Conservation (phyloP, 345 rosid genomes). For the Turritis glabra region DNA sequence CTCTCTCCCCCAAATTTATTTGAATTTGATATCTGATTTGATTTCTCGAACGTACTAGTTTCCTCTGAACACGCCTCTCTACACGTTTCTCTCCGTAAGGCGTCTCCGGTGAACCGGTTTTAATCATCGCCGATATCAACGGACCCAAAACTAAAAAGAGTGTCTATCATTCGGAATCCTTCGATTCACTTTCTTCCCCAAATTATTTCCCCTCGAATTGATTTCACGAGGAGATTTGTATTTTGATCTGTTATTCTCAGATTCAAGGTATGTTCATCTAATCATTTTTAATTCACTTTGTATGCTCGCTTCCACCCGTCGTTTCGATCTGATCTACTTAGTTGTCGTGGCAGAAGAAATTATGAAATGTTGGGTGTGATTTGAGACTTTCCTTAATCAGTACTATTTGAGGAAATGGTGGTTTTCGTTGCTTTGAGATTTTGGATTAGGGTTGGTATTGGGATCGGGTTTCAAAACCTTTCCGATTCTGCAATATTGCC, state of each 20-base stretch:
- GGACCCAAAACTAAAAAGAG: neutral
- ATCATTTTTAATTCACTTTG: neutral
- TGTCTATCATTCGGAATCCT: neutral
- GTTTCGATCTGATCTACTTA: neutral
- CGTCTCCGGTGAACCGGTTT: constrained; percentile 21
- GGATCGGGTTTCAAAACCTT: neutral
- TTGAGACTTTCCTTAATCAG: constrained; percentile 18
- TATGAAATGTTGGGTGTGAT: constrained; percentile 10
- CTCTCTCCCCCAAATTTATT: neutral
- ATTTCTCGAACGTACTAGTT: constrained; percentile 8
- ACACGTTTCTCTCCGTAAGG: constrained; percentile 25
- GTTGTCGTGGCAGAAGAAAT: neutral
- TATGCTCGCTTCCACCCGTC: neutral
- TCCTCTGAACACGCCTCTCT: neutral
- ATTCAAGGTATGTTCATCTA: constrained; percentile 23
- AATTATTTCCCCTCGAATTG: neutral
- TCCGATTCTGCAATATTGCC: constrained; percentile 28
- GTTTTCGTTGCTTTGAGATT: constrained; percentile 14
- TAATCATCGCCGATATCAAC: constrained; percentile 1
- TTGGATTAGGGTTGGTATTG: constrained; percentile 6
- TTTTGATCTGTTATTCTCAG: constrained; percentile 21
- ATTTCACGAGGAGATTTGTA: neutral
- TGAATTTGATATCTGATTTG: neutral
- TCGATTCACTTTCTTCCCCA: neutral
- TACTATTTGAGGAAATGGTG: constrained; percentile 2